Evolutionary conservation across 192 early-diverging fungal species (phyloP), one percentile per base, ranked within the genome.

Genomic region (Gaertneriomyces semiglobifer): DNA sequence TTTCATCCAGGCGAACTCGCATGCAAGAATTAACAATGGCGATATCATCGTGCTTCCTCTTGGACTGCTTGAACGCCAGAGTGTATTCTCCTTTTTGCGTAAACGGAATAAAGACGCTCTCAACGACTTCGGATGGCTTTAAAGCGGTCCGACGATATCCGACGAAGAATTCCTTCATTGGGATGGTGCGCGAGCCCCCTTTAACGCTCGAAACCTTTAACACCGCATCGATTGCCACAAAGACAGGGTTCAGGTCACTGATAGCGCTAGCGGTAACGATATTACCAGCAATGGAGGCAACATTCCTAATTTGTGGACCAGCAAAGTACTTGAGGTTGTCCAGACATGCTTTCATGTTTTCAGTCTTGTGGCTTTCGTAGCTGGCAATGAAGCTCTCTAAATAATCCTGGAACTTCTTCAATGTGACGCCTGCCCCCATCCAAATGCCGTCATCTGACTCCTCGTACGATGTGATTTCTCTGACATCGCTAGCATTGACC

Each of bases 211-310:
- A 50, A 10, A 78, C 65, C 41, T 47, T 10, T 7, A 57, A 41
- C 0, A 25, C 39, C 0, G 62, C 46, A 56, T 65, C 76, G 41
- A 86, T 73, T 9, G 91, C 87, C 12, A 94, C 74, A 55, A 91
- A 86, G 40, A 92, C 88, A 2, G 92, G 92, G 73, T 93, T 94
- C 58, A 94, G 77, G 69, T 93, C 91, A 10, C 90, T 92, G 60
- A 92, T 93, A 7, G 92, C 91, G 54, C 88, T 89, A n/a, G 92
- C 92, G 6, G 92, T 93, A 16, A 81, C 86, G 53, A 93, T 88
- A 74, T 93, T 94, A 40, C 93, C 93, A 20, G 87, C 93, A 57
- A 93, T 78, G 7, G 87, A 86, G 4, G 93, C 89, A 4, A 92
- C 89, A 70, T 92, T 93, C 69, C 93, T 81, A 68, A 94, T 89